Evolutionary conservation across 257 asterid species (phyloP), one percentile per base, ranked within the genome.

Genomic region (Solanum virginianum): DNA sequence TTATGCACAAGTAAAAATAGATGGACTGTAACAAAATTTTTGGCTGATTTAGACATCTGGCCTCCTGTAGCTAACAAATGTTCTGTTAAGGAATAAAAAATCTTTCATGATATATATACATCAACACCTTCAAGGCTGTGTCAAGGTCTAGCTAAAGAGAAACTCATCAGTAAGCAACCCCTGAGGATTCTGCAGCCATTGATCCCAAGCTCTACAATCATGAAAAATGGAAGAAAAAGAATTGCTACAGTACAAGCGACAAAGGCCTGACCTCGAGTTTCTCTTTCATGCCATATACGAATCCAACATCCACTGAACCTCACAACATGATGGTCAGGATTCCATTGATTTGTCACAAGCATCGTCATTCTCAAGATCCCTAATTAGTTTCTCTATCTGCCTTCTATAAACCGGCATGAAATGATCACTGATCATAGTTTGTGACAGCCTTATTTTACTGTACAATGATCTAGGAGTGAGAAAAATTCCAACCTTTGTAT

Each of bases 381-480:
- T 90, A 56, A 95, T 97, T 80, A 95, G 90, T 91, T 89, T 93
- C 75, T 97, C 98, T 13, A 97, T 93, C 65, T 92, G 95, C 81
- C 95, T 89, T 90, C 97, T 92, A 85, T 97, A 97, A 68, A 91
- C 93, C 0, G 98, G 99, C 99, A 97, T 97, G 87, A 93, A 94
- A 88, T 97, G 99, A 82, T 97, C 99, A 1, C 97, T 95, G 39
- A 97, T 93, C 99, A 97, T 97, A 13, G 91, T 93, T 87, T 92
- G 95, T 49, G 98, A 97, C 65, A 97, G 89, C 92, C 99, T 92
- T 49, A 97, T 66, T 81, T 95, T 97, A 87, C 97, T 93, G 72
- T 97, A 97, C 85, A 92, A 83, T 5, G 95, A 89, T 85, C 99
- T 87, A 8, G 97, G 90, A 32, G 97, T 95, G 68, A 91, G 93